Base-by-base conservation (phyloP, 257 asterid genomes). In the Nicotiana noctiflora region DNA sequence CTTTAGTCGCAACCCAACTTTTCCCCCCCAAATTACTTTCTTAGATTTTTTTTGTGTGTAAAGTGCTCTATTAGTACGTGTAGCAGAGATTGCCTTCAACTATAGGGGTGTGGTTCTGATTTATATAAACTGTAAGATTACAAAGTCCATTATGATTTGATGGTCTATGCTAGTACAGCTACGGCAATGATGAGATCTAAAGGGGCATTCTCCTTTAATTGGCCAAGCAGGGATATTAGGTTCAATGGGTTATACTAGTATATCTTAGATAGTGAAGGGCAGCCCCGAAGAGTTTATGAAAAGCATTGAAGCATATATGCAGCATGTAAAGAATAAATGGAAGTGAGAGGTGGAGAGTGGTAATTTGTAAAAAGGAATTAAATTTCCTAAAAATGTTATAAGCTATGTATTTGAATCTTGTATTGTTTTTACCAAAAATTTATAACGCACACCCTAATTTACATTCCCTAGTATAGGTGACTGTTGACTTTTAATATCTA, bases 331-430 rank as follows among this genome's bases (percentile, higher is more conserved):
- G 61, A 46, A 72, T 72, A 46, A 23, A 46, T 70, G 13, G 1
- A 18, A 72, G 40, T 46, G 40, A 49, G 78, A 72, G 34, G 4
- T 72, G 78, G 78, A 21, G 78, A 46, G 77, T 70, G 60, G 60
- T 7, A 14, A 15, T 72, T 44, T 49, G 40, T 23, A 49, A 21
- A 72, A 72, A 46, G 23, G 40, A 23, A 6, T 44, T 5, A 18
- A 56, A 18, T 56, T 56, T 6, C 61, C 4, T 56, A 56, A 5
- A 56, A 18, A 11, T 17, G 61, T 72, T 72, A 10, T 46, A 72
- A 46, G 34, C 61, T 72, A 31, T 7, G 57, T 44, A 40, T 40
- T 40, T 46, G 60, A 72, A 46, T 8, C 46, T 72, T 72, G 60
- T 17, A 72, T 56, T 23, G 8, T 46, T 72, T 8, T 72, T 13